Evolutionary conservation across 768 basidiomycete genomes (phyloP).

Genomic region (Lactarius hengduanensis): DNA sequence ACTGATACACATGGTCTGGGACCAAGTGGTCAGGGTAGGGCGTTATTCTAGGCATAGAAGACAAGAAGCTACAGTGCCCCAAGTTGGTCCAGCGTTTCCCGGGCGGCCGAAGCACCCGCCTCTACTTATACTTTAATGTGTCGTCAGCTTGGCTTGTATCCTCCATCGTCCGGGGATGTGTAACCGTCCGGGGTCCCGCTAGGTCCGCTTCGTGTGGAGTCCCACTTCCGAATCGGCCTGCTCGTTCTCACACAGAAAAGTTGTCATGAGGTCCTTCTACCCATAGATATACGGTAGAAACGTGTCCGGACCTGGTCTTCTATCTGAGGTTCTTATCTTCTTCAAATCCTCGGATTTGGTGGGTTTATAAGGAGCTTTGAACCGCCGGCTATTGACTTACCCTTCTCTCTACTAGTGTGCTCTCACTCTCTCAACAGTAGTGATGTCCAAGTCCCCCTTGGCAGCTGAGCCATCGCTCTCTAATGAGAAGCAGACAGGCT

Average conservation of each 20-base stretch:
- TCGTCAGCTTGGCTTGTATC: no score
- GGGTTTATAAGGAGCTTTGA: neutral
- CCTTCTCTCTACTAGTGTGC: neutral
- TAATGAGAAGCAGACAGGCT: slow-evolving; percentile 6
- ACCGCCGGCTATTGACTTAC: neutral
- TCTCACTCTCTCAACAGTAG: neutral
- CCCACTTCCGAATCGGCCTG: neutral
- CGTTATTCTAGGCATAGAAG: no score
- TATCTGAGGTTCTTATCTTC: neutral
- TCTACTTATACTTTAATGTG: no score
- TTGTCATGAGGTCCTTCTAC: neutral
- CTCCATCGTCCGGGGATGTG: neutral
- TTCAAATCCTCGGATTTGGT: neutral
- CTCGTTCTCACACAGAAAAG: neutral
- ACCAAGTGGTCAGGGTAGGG: no score
- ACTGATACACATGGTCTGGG: no score
- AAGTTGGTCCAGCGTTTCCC: no score
- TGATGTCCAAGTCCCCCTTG: neutral
- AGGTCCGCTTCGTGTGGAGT: neutral
- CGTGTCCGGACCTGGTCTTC: neutral
- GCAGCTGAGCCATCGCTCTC: slow-evolving; percentile 11
- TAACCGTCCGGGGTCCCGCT: neutral
- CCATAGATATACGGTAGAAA: neutral
- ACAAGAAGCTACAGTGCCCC: no score
- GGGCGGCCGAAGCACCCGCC: no score